Evolutionary conservation across 2,329 filamentous ascomycete species (phyloP), one percentile per base, ranked within the genome.

Genomic region (Stagonosporopsis cucurbitacearum): DNA sequence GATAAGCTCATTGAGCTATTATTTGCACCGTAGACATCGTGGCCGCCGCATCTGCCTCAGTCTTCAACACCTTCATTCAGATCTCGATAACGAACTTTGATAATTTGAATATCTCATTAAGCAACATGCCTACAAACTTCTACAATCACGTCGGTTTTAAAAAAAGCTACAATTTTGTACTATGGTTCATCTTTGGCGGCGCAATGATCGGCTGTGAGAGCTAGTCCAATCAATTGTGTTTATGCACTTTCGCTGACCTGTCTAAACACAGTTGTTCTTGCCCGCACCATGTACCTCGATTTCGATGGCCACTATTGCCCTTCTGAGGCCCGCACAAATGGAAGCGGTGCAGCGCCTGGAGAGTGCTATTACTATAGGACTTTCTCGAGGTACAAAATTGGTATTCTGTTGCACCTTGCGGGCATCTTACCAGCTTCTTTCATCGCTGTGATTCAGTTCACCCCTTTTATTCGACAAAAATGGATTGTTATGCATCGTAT

Each of bases 401-500:
- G 78, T 13, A 78, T 81, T 50, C 57, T 67, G 11, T 62, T 82
- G n/a, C 81, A 82, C 53, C 71, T 82, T 6, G 68, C 53, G 26
- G 63, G 66, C 45, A 68, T 78, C n/a, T 60, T 80, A 0, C 76
- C 78, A 0, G 75, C 75, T 3, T 65, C 65, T 8, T 48, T 80
- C 4, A 70, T 81, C 9, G 73, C 73, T 0, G 58, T 75, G 0
- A 66, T 73, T 13, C 79, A 81, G 54, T 81, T 80, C 65, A 65
- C 75, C 0, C 79, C 78, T 0, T 61, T 69, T 17, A 75, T 80
- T 50, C 72, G 79, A 1, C 78, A 84, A 60, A 81, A 78, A 61
- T 64, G 73, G 44, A 71, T 85, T 1, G 54, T 83, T 1, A 66
- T 87, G 22, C 87, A 89, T 65, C 82, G 86, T 0, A 77, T 88